These are phyloP conservation scores for Coffea eugenioides DNA, from an alignment of 257 asterid genomes.

Conservation along the genomic window DNA sequence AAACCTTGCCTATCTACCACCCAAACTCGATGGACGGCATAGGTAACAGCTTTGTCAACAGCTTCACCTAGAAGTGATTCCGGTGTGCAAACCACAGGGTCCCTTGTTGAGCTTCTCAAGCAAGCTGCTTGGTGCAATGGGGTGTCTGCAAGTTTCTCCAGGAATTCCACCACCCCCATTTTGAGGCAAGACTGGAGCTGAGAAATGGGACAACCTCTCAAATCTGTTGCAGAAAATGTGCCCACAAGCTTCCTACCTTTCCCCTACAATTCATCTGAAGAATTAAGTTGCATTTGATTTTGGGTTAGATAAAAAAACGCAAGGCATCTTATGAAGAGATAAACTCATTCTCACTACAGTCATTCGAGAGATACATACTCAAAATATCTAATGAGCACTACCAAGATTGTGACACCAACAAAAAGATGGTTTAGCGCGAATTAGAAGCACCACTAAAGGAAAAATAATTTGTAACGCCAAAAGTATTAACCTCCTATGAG, in stretches of 20 bases:
- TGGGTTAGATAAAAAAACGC: too few relatives aligned
- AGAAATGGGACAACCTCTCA: conserved; percentile 60
- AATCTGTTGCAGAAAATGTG: conserved; percentile 82
- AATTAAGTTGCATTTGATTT: background rate
- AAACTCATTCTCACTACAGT: too few relatives aligned
- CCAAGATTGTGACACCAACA: too few relatives aligned
- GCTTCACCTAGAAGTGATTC: conserved; percentile 61
- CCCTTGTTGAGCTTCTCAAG: conserved; percentile 45
- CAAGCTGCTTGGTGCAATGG: conserved; percentile 50
- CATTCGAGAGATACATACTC: too few relatives aligned
- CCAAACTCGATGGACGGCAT: conserved; percentile 79
- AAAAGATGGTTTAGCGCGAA: too few relatives aligned
- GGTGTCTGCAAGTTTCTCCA: conserved; percentile 37
- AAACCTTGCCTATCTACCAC: conserved; percentile 51
- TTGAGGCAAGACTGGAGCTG: conserved; percentile 47
- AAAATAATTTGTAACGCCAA: too few relatives aligned
- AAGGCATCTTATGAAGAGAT: too few relatives aligned
- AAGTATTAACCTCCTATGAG: too few relatives aligned
- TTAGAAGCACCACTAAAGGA: too few relatives aligned
- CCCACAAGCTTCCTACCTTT: conserved; percentile 62
- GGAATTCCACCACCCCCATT: conserved; percentile 51
- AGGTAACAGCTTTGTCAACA: conserved; percentile 57
- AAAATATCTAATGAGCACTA: too few relatives aligned
- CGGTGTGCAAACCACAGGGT: conserved; percentile 45
- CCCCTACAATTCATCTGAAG: conserved; percentile 35